These are phyloP conservation scores for Rugosomyces carneus DNA, from an alignment of 1,284 basidiomycete species.

Conservation along the genomic window DNA sequence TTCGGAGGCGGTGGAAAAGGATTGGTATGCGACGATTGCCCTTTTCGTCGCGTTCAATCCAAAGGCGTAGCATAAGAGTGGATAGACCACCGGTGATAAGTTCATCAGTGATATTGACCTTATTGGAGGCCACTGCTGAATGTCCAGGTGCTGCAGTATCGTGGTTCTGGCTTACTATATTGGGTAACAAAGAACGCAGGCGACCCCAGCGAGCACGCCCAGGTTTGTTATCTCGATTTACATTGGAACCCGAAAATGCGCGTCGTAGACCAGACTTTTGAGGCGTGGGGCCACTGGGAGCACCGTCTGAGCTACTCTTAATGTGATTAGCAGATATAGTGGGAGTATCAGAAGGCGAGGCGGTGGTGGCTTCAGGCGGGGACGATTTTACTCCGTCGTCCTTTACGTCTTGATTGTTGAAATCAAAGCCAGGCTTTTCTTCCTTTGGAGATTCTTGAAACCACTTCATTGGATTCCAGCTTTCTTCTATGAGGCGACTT, in stretches of 20 bases:
- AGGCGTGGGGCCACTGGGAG: constrained; percentile 6
- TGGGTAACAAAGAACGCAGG: constrained; percentile 60
- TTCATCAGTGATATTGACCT: constrained; percentile 80
- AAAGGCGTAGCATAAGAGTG: constrained; percentile 80
- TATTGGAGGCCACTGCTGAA: constrained; percentile 42
- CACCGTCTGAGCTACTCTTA: constrained; percentile 14
- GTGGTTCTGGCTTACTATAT: constrained; percentile 36
- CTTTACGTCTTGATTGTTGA: constrained; percentile 19
- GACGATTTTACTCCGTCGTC: constrained; percentile 14
- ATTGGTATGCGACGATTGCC: constrained; percentile 80
- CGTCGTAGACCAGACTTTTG: constrained; percentile 24
- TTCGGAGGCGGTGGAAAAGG: constrained; percentile 80
- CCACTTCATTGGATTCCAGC: constrained; percentile 51
- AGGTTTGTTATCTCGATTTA: constrained; percentile 23
- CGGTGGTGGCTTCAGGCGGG: constrained; percentile 9
- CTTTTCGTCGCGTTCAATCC: constrained; percentile 90
- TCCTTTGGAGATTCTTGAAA: constrained; percentile 49
- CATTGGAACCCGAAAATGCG: constrained; percentile 42
- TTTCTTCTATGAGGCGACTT: constrained; percentile 39
- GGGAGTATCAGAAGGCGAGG: constrained; percentile 10
- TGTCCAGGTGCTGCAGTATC: constrained; percentile 28
- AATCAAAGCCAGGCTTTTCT: constrained; percentile 32
- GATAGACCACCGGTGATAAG: constrained; percentile 79
- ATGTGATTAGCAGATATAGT: constrained; percentile 1
- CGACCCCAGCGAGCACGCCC: constrained; percentile 50